Conservation (phyloP, 2,329 filamentous ascomycete genomes). For the Mycogone perniciosa region DNA sequence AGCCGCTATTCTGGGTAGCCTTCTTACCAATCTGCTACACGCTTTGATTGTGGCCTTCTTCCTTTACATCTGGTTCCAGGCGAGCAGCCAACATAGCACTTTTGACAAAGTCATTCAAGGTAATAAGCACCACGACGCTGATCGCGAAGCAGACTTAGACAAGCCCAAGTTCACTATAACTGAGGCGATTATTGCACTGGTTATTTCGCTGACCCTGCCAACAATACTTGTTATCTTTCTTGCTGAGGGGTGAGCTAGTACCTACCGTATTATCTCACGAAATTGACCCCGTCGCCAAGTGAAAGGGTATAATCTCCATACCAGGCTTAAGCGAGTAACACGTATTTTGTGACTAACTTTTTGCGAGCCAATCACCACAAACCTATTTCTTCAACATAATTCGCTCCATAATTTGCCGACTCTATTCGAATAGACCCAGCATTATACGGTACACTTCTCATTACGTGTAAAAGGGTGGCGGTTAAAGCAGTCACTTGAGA, state of each 20-base stretch:
- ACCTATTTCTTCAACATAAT: too few species aligned
- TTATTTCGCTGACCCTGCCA: constrained; percentile 51
- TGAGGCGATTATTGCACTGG: constrained; percentile 55
- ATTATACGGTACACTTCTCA: too few species aligned
- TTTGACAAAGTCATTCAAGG: constrained; percentile 50
- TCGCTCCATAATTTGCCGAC: too few species aligned
- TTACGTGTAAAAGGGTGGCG: too few species aligned
- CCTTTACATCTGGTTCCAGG: constrained; percentile 54
- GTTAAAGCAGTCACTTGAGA: too few species aligned
- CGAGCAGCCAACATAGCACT: constrained; percentile 57
- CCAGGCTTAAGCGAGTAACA: too few species aligned
- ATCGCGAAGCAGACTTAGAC: constrained; percentile 47
- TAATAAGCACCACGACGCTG: constrained; percentile 47
- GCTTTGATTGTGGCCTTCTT: constrained; percentile 42
- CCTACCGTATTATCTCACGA: constrained; percentile 12
- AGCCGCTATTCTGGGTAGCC: constrained; percentile 62
- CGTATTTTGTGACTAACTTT: too few species aligned
- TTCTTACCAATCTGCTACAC: constrained; percentile 61
- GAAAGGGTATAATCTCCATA: too few species aligned
- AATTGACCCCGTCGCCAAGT: too few species aligned
- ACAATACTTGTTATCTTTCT: constrained; percentile 60
- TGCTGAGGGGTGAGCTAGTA: constrained; percentile 51
- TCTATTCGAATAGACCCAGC: too few species aligned
- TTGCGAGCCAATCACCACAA: too few species aligned
- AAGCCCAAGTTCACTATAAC: constrained; percentile 61